Evolutionary conservation across 2,329 filamentous ascomycete species (phyloP).

Genomic region (Phialemoniopsis sp.): DNA sequence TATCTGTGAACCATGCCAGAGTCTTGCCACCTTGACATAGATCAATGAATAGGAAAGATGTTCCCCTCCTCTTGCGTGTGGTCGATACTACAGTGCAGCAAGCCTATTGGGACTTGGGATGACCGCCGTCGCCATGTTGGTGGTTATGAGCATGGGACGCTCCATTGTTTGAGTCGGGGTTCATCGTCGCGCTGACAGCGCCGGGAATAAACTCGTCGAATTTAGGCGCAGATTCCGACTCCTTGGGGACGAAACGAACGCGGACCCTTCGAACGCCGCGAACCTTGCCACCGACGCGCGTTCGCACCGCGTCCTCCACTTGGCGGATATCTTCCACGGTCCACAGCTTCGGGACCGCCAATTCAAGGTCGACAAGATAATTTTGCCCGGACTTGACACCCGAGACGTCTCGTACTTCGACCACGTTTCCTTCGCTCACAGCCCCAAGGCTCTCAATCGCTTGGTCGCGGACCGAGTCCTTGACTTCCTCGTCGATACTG

Average conservation of each 20-base stretch:
- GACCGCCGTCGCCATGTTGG: conserved; percentile 31
- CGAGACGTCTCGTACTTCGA: conserved; percentile 73
- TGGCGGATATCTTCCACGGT: conserved; percentile 65
- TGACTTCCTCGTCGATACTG: conserved; percentile 81
- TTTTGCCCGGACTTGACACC: conserved; percentile 97
- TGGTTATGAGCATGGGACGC: conserved; percentile 37
- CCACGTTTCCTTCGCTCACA: conserved; percentile 39
- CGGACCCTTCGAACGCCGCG: conserved; percentile 80
- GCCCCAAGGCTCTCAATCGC: conserved; percentile 50
- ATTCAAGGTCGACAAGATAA: conserved; percentile 85
- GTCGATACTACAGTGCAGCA: too few relatives aligned
- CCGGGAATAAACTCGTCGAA: conserved; percentile 77
- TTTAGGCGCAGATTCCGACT: conserved; percentile 48
- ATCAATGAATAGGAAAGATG: too few relatives aligned
- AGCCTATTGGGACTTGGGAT: conserved; percentile 6
- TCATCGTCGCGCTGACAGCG: conserved; percentile 52
- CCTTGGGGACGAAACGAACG: conserved; percentile 75
- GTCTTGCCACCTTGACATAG: too few relatives aligned
- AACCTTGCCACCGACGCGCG: conserved; percentile 69
- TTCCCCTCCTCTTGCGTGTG: too few relatives aligned
- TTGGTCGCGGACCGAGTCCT: conserved; percentile 64
- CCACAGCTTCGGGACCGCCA: conserved; percentile 75
- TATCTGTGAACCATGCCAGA: too few relatives aligned
- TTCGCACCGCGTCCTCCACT: conserved; percentile 71
- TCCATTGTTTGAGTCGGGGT: conserved; percentile 57